These are phyloP conservation scores for Rubia yunnanensis DNA, from an alignment of 257 asterid genomes.

Conservation along the genomic window DNA sequence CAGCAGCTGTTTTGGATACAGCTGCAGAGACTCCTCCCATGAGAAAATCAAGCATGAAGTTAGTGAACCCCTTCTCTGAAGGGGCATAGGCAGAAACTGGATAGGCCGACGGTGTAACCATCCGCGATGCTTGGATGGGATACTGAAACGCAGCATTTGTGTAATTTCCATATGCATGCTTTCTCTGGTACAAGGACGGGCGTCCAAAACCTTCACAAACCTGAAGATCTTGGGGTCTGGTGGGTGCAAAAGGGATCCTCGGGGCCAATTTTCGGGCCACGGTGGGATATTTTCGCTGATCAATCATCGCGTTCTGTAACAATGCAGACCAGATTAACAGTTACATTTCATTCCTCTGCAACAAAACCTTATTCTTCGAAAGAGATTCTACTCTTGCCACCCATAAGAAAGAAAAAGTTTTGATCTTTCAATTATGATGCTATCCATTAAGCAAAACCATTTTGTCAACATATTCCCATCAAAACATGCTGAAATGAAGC, in stretches of 20 bases:
- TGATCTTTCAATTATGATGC: too few relatives aligned
- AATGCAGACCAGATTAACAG: neutral
- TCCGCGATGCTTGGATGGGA: conserved; percentile 14
- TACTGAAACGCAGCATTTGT: conserved; percentile 18
- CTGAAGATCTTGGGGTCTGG: conserved; percentile 10
- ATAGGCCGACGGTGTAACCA: conserved; percentile 14
- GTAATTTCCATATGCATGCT: conserved; percentile 14
- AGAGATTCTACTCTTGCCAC: too few relatives aligned
- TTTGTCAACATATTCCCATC: too few relatives aligned
- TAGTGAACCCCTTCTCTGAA: conserved; percentile 25
- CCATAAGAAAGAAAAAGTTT: too few relatives aligned
- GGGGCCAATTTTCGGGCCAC: conserved; percentile 23
- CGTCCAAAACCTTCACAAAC: conserved; percentile 6
- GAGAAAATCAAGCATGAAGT: conserved; percentile 30
- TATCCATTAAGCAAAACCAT: too few relatives aligned
- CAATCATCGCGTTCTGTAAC: conserved; percentile 14
- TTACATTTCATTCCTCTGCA: neutral
- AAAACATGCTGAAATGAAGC: neutral
- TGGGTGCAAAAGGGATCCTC: conserved; percentile 10
- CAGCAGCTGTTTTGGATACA: conserved; percentile 39
- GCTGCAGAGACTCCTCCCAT: conserved; percentile 53
- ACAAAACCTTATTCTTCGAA: too few relatives aligned
- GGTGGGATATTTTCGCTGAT: conserved; percentile 19
- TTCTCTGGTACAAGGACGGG: conserved; percentile 17
- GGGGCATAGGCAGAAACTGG: conserved; percentile 37